A percentile compares a stretch with the other conserved stretches of the same genome.
Evolutionary conservation across 2,329 filamentous ascomycete genomes (phyloP).

Genomic region (Fusarium caatingaense): DNA sequence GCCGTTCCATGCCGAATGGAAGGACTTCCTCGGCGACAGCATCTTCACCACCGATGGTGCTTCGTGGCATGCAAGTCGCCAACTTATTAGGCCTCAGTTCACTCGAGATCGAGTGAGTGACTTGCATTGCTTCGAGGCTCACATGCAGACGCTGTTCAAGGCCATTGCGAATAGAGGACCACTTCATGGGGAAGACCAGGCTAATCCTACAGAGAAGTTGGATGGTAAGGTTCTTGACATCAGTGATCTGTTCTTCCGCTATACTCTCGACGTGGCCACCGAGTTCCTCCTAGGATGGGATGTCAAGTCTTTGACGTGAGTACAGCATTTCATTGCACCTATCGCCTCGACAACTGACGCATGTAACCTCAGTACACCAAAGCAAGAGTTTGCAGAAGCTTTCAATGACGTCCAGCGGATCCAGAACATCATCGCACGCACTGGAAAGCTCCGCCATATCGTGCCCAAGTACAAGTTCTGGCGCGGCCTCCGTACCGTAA

Average conservation of each 20-base stretch:
- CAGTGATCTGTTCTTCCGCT: constrained; percentile 83
- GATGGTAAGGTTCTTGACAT: constrained; percentile 75
- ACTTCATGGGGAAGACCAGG: constrained; percentile 68
- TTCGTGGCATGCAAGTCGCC: constrained; percentile 82
- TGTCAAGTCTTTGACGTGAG: constrained; percentile 70
- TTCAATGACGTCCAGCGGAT: constrained; percentile 83
- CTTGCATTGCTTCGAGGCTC: constrained; percentile 81
- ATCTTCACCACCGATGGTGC: constrained; percentile 85
- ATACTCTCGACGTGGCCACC: constrained; percentile 85
- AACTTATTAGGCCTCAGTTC: constrained; percentile 87
- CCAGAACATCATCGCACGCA: constrained; percentile 74
- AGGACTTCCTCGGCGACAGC: constrained; percentile 77
- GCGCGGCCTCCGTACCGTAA: constrained; percentile 72
- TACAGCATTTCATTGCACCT: neutral
- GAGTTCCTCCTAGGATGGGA: constrained; percentile 86
- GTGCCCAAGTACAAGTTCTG: constrained; percentile 75
- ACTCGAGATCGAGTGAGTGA: constrained; percentile 86
- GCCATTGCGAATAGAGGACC: constrained; percentile 70
- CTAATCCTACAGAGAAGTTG: constrained; percentile 72
- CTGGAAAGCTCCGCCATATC: constrained; percentile 70
- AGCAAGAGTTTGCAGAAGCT: constrained; percentile 79
- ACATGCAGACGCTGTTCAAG: constrained; percentile 78
- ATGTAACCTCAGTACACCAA: constrained; percentile 59
- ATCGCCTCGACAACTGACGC: neutral
- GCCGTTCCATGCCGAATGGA: constrained; percentile 79